Evolutionary conservation across 495 filamentous ascomycete species (phyloP).

Genomic region (Evernia prunastri): DNA sequence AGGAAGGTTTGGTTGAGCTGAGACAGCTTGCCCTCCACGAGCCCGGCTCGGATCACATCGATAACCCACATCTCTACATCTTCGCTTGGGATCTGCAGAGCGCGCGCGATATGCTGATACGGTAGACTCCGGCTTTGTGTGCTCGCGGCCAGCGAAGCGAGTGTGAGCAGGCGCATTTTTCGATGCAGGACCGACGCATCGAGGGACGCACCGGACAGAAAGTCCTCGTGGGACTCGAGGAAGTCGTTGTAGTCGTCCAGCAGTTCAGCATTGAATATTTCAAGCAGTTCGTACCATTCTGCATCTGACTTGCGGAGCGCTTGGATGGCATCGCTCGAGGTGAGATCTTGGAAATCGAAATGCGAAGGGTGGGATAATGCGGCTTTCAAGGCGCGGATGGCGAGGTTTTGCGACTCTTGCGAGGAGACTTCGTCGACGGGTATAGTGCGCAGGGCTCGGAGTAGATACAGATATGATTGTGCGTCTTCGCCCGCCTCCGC

Average conservation of each 20-base stretch:
- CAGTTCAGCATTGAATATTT: conserved; percentile 87
- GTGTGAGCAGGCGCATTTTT: conserved; percentile 93
- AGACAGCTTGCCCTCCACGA: conserved; percentile 89
- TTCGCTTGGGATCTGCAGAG: conserved; percentile 69
- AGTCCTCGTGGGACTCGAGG: conserved; percentile 59
- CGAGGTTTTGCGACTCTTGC: conserved; percentile 69
- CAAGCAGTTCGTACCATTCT: conserved; percentile 79
- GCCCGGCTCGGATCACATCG: conserved; percentile 87
- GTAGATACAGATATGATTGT: conserved; percentile 72
- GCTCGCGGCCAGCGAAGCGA: conserved; percentile 79
- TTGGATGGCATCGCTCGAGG: conserved; percentile 77
- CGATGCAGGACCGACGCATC: conserved; percentile 58
- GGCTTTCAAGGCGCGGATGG: conserved; percentile 74
- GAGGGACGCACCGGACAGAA: conserved; percentile 63
- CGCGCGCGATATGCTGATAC: conserved; percentile 72
- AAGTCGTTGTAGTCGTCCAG: conserved; percentile 95
- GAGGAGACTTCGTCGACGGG: conserved; percentile 62
- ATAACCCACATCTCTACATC: conserved; percentile 98
- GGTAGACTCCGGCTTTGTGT: conserved; percentile 75
- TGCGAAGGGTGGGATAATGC: conserved; percentile 69
- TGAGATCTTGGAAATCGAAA: conserved; percentile 92
- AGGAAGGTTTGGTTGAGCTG: conserved; percentile 89
- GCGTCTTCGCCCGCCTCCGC: conserved; percentile 68
- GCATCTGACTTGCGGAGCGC: conserved; percentile 76
- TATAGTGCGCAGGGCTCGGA: conserved; percentile 78